These are phyloP conservation scores for Lachancea waltii DNA, from an alignment of 805 yeast genomes.

Conservation along the genomic window DNA sequence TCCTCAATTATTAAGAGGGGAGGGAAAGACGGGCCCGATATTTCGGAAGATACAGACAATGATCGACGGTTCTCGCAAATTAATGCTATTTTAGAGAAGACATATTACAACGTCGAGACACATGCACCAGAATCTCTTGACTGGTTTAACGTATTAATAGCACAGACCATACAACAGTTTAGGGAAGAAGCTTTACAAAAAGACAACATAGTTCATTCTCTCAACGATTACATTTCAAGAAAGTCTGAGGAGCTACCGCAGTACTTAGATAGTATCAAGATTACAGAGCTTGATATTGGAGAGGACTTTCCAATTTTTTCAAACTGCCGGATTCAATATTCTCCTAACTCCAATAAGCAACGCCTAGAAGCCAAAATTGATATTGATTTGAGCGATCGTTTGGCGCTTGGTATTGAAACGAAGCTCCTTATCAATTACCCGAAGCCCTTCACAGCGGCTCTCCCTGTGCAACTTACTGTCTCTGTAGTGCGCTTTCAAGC, in stretches of 20 bases:
- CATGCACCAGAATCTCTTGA: slow-evolving; percentile 89
- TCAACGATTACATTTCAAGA: slow-evolving; percentile 55
- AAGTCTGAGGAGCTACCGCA: slow-evolving; percentile 58
- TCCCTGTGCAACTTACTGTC: slow-evolving; percentile 80
- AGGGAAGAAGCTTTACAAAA: slow-evolving; percentile 82
- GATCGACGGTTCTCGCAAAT: slow-evolving; percentile 23
- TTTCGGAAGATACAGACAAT: slow-evolving; percentile 20
- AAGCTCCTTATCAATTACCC: slow-evolving; percentile 75
- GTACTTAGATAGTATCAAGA: slow-evolving; percentile 66
- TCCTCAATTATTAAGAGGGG: slow-evolving; percentile 29
- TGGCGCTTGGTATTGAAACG: slow-evolving; percentile 82
- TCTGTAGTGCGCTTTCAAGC: slow-evolving; percentile 90
- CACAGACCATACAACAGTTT: slow-evolving; percentile 81
- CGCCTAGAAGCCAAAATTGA: slow-evolving; percentile 81
- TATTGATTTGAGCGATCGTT: slow-evolving; percentile 80
- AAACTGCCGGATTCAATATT: slow-evolving; percentile 74
- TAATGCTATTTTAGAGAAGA: slow-evolving; percentile 69
- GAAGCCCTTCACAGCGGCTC: slow-evolving; percentile 71
- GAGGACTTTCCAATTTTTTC: slow-evolving; percentile 93
- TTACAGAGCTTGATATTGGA: slow-evolving; percentile 86
- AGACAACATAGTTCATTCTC: slow-evolving; percentile 76
- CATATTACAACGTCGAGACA: slow-evolving; percentile 82
- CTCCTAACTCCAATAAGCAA: slow-evolving; percentile 42
- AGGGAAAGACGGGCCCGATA: slow-evolving; percentile 21
- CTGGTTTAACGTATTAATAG: slow-evolving; percentile 93